Conservation (phyloP, 73 alveolate genomes). For the Paramecium tetraurelia region DNA sequence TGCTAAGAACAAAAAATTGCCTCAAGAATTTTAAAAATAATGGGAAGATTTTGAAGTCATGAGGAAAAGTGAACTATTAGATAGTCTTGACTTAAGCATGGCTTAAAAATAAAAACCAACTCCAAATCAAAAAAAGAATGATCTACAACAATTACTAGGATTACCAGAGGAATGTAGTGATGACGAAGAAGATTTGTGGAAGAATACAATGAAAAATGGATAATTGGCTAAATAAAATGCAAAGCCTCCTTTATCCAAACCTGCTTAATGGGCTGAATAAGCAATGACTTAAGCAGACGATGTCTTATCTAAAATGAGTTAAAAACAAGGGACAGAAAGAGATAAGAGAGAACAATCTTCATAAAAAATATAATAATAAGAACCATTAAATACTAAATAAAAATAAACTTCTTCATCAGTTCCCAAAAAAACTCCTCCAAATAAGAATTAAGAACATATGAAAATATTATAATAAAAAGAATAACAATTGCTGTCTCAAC, state of each 20-base stretch:
- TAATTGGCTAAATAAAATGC: neutral
- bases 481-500: neutral
- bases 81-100: slow-evolving; percentile 40
- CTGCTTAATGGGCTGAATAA: slow-evolving; percentile 41
- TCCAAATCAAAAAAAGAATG: neutral
- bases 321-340: neutral
- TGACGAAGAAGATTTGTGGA: slow-evolving; percentile 41
- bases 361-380: neutral
- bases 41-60: slow-evolving; percentile 37
- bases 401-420: neutral
- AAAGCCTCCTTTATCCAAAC: neutral
- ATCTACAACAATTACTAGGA: neutral
- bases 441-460: neutral
- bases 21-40: neutral
- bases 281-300: neutral
- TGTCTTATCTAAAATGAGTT: slow-evolving; percentile 36
- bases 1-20: slow-evolving; percentile 7
- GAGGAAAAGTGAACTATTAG: slow-evolving; percentile 24
- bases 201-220: slow-evolving; percentile 29
- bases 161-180: slow-evolving; percentile 34
- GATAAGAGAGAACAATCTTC: neutral
- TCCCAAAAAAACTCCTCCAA: neutral
- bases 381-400: neutral
- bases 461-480: neutral
- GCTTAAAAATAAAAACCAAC: slow-evolving; percentile 21